Evolutionary conservation across 139 green algal genomes (phyloP).

Genomic region (Desmodesmus armatus): DNA sequence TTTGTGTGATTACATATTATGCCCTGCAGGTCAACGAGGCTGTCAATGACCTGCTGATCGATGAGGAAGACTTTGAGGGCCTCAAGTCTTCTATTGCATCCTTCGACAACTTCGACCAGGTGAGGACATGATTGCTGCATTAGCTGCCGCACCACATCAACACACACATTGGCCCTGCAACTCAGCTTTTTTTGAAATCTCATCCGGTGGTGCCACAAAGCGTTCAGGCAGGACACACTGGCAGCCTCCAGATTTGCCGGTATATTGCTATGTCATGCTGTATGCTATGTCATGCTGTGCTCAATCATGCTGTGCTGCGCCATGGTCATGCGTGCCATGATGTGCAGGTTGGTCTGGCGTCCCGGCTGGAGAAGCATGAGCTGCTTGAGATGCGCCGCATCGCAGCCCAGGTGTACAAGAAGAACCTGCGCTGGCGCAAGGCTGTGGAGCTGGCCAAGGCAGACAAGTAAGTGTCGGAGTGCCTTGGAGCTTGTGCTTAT

Average conservation of each 20-base stretch:
- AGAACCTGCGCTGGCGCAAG: conserved; percentile 89
- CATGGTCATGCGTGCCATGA: background rate
- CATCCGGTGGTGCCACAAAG: background rate
- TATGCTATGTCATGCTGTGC: background rate
- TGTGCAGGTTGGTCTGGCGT: conserved; percentile 48
- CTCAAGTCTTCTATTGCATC: conserved; percentile 87
- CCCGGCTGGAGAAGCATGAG: conserved; percentile 93
- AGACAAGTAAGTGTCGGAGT: conserved; percentile 64
- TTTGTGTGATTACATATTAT: too few relatives aligned
- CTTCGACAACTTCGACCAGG: conserved; percentile 99
- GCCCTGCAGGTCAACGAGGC: conserved; percentile 69
- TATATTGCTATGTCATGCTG: background rate
- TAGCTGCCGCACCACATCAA: too few relatives aligned
- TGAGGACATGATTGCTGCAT: too few relatives aligned
- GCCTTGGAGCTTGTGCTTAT: too few relatives aligned
- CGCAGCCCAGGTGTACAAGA: conserved; percentile 93
- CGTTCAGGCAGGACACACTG: background rate
- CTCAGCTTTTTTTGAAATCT: too few relatives aligned
- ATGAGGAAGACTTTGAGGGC: conserved; percentile 96
- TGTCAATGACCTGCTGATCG: conserved; percentile 86
- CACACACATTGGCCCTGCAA: too few relatives aligned
- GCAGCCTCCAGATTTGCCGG: background rate
- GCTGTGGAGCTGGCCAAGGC: conserved; percentile 90
- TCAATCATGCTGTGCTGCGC: background rate
- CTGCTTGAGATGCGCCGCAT: conserved; percentile 97